Percentiles rank a stretch among this genome's conserved stretches.
Conservation (phyloP, 106 monocot genomes). For the Acorus calamus region DNA sequence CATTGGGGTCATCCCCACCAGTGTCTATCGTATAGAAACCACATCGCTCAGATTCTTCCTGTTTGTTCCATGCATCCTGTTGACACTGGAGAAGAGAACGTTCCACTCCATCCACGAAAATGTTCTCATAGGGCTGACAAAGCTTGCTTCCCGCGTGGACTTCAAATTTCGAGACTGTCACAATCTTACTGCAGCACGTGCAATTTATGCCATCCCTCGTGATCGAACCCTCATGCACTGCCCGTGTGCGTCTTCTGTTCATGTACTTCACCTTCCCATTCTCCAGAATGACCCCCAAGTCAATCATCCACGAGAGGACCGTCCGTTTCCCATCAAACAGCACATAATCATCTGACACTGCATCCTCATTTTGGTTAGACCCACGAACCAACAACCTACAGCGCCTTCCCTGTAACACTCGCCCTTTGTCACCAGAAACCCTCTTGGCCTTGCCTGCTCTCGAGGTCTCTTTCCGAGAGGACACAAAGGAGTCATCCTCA, state of each 20-base stretch:
- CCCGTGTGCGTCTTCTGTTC: constrained; percentile 21
- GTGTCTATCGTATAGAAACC: constrained; percentile 32
- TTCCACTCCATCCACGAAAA: constrained; percentile 36
- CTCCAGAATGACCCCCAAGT: constrained; percentile 28
- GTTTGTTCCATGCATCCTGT: constrained; percentile 62
- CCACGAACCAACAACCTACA: constrained; percentile 47
- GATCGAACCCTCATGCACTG: constrained; percentile 42
- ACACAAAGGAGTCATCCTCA: neutral
- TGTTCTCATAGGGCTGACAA: constrained; percentile 49
- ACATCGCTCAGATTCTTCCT: constrained; percentile 22
- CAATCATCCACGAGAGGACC: constrained; percentile 74
- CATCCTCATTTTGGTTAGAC: constrained; percentile 23
- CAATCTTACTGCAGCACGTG: constrained; percentile 58
- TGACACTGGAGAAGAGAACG: constrained; percentile 53
- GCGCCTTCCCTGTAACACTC: neutral
- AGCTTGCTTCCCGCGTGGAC: constrained; percentile 81
- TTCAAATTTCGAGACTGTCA: constrained; percentile 59
- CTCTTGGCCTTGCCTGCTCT: no score
- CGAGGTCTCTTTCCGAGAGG: no score
- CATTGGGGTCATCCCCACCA: constrained; percentile 59
- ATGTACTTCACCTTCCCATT: constrained; percentile 19
- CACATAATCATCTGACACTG: constrained; percentile 28
- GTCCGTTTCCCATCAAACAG: constrained; percentile 59
- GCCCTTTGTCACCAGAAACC: constrained; percentile 3
- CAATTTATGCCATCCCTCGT: constrained; percentile 78